These are phyloP conservation scores for Gentiana straminea DNA, from an alignment of 257 asterid species.

Conservation along the genomic window DNA sequence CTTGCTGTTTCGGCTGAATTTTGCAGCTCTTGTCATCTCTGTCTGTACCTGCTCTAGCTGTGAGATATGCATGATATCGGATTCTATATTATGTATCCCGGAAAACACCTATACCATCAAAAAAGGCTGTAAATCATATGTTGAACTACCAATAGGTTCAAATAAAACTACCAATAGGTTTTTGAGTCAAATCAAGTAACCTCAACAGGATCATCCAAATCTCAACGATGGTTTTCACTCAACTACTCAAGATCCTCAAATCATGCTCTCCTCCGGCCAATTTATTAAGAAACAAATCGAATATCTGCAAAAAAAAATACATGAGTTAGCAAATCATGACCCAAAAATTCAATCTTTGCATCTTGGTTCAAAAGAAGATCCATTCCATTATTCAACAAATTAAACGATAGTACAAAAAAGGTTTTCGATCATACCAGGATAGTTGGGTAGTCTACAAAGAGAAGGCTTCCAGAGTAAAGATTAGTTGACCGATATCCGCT, in stretches of 20 bases:
- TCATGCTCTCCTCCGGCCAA: not conserved
- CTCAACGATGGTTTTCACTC: slow-evolving; percentile 9
- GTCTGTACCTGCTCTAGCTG: slow-evolving; percentile 68
- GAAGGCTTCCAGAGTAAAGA: no score
- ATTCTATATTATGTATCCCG: slow-evolving; percentile 62
- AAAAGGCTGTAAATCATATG: slow-evolving; percentile 33
- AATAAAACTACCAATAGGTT: slow-evolving; percentile 15
- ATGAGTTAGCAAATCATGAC: no score
- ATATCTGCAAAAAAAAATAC: no score
- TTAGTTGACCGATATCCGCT: no score
- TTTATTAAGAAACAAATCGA: not conserved
- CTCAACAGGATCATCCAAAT: slow-evolving; percentile 49
- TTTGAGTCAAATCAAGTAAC: slow-evolving; percentile 83
- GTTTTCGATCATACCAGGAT: no score
- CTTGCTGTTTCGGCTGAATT: slow-evolving; percentile 19
- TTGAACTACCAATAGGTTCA: slow-evolving; percentile 19
- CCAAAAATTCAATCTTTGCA: no score
- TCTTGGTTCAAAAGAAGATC: no score
- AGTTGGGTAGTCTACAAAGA: no score
- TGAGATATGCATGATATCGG: slow-evolving; percentile 69
- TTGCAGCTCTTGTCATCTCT: slow-evolving; percentile 43
- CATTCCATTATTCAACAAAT: no score
- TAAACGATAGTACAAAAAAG: no score
- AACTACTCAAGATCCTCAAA: not conserved
- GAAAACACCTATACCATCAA: slow-evolving; percentile 43